A percentile compares a stretch with the other conserved stretches of the same genome.
Conservation (phyloP, 1,284 basidiomycete genomes). For the Tilletia horrida region DNA sequence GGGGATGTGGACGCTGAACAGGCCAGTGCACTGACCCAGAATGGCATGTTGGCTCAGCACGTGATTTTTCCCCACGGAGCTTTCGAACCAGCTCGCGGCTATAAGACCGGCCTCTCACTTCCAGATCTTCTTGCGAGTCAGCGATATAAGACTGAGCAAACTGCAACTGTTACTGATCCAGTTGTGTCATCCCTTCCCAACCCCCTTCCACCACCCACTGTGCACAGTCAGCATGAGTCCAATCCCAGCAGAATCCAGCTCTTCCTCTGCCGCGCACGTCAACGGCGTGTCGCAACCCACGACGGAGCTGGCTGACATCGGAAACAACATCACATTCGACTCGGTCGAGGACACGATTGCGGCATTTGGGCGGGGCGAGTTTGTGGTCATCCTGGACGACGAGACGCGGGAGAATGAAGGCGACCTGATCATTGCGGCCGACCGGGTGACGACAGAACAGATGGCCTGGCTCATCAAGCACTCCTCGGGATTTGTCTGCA, state of each 20-base stretch:
- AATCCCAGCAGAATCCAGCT: neutral
- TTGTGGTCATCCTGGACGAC: slow-evolving; percentile 53
- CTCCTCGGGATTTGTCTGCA: slow-evolving; percentile 86
- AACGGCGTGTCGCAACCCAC: neutral
- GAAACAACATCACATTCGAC: slow-evolving; percentile 37
- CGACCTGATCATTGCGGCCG: slow-evolving; percentile 49
- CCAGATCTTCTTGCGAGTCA: too few species aligned
- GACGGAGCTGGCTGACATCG: neutral
- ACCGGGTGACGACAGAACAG: slow-evolving; percentile 75
- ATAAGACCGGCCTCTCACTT: too few species aligned
- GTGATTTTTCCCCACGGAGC: too few species aligned
- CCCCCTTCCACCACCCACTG: too few species aligned
- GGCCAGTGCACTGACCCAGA: too few species aligned
- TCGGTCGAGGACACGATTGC: slow-evolving; percentile 39
- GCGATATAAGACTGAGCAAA: too few species aligned
- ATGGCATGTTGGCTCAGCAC: too few species aligned
- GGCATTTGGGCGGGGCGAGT: slow-evolving; percentile 40
- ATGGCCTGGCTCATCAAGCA: slow-evolving; percentile 99
- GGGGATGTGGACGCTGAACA: too few species aligned
- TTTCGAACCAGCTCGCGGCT: too few species aligned
- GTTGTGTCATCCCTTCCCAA: too few species aligned
- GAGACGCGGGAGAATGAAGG: slow-evolving; percentile 55
- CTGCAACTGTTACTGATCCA: too few species aligned
- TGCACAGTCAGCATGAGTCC: too few species aligned
- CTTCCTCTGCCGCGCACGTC: neutral